Conservation (phyloP, 805 yeast species). For the Alloascoidea africana region DNA sequence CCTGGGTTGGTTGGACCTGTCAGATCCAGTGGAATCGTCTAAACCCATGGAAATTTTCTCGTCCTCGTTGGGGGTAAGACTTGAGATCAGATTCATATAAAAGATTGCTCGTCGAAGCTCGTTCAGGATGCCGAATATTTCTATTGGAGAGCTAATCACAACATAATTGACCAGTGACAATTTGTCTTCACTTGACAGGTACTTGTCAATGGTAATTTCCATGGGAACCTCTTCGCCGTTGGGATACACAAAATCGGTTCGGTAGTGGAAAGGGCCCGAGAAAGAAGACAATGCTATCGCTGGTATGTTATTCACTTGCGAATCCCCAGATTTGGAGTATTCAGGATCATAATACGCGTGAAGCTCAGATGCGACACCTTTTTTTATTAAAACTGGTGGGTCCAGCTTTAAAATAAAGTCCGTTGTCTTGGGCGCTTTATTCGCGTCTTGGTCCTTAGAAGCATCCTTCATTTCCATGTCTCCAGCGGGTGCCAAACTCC, state of each 20-base stretch:
- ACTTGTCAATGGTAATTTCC: neutral
- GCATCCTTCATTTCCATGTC: neutral
- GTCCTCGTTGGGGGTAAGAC: neutral
- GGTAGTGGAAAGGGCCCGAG: neutral
- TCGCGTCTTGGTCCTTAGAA: slow-evolving; percentile 4
- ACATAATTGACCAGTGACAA: neutral
- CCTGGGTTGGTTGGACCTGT: too few relatives aligned
- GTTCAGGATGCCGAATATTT: neutral
- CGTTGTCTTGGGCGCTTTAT: neutral
- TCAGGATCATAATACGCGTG: neutral
- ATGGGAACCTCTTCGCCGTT: neutral
- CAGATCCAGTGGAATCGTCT: neutral
- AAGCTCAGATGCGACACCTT: neutral
- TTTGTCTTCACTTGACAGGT: neutral
- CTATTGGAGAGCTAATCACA: neutral
- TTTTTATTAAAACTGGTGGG: neutral
- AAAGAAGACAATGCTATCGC: neutral
- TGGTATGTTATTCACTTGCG: neutral
- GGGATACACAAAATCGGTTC: neutral
- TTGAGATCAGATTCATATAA: neutral
- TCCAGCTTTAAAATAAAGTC: neutral
- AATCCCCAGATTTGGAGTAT: neutral
- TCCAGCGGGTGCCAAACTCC: neutral
- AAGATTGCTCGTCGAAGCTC: neutral
- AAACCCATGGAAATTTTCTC: too few relatives aligned